phyloP scores from a whole-genome alignment of 169 alveolate species.

The Plasmodium vivax region DNA sequence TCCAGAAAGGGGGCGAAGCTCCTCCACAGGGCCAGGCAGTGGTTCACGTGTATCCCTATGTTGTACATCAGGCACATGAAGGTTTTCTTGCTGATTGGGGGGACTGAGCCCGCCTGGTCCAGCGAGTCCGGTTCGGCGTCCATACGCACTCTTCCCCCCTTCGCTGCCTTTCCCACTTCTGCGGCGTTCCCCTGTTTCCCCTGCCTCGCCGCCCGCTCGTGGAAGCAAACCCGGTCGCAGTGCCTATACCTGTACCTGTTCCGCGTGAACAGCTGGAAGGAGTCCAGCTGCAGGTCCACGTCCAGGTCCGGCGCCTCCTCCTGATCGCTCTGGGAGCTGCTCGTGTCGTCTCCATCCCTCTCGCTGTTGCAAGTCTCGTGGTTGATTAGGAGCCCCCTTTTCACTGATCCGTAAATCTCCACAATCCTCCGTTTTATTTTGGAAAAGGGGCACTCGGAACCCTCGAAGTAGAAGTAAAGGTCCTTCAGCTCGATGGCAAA shows the following conservation, averaged over 20 bases:
- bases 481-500: conserved; percentile 67
- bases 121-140: not conserved
- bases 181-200: not conserved
- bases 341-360: conserved; percentile 2
- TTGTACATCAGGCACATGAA: conserved; percentile 73
- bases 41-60: conserved; percentile 58
- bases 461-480: conserved; percentile 68
- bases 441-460: conserved; percentile 56
- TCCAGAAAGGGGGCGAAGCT: conserved; percentile 54
- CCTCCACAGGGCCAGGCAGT: conserved; percentile 38
- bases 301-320: not conserved
- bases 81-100: conserved; percentile 21
- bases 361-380: conserved; percentile 19
- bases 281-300: not conserved
- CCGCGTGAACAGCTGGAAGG: not conserved
- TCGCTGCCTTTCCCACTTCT: not conserved
- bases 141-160: not conserved
- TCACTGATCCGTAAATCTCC: conserved; percentile 69
- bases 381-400: conserved; percentile 26
- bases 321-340: not conserved
- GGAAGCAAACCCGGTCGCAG: not conserved
- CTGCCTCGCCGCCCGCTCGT: not conserved
- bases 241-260: conserved; percentile 36
- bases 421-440: conserved; percentile 74
- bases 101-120: not conserved